Evolutionary conservation across 2,329 filamentous ascomycete genomes (phyloP).

Genomic region (Alternaria sp.): DNA sequence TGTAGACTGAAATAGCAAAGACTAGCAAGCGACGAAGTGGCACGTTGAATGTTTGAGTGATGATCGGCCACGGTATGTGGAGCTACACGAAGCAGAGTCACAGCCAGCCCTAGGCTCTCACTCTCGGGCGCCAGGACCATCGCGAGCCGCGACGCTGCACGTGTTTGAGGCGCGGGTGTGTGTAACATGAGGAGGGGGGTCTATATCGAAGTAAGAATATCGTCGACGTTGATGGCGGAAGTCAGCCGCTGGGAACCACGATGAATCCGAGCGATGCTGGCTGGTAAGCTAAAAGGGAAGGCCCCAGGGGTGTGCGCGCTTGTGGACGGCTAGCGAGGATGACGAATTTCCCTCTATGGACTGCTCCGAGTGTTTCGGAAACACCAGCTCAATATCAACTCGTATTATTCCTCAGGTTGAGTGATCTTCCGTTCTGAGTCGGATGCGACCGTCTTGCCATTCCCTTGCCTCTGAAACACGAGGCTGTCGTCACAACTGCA

Average conservation of each 20-base stretch:
- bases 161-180: not conserved
- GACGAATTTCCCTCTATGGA: not conserved
- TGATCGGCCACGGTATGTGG: conserved; percentile 24
- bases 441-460: not conserved
- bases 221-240: not conserved
- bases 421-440: not conserved
- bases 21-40: conserved; percentile 35
- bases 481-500: not conserved
- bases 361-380: conserved; percentile 15
- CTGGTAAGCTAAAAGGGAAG: conserved; percentile 5
- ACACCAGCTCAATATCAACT: not conserved
- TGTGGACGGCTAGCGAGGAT: not conserved
- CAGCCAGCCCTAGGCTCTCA: conserved; percentile 20
- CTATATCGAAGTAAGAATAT: not conserved
- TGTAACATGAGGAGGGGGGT: not conserved
- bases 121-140: not conserved
- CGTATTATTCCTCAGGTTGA: not conserved
- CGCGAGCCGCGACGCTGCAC: not conserved
- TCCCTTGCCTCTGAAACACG: not conserved
- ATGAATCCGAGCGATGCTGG: conserved; percentile 8
- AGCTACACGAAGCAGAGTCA: conserved; percentile 26
- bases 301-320: not conserved
- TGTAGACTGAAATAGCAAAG: conserved; percentile 35
- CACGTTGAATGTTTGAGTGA: conserved; percentile 29
- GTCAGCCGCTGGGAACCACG: not conserved